Evolutionary conservation across 2,329 filamentous ascomycete genomes (phyloP), one percentile per base, ranked within the genome.

Genomic region (Alternaria triticina): DNA sequence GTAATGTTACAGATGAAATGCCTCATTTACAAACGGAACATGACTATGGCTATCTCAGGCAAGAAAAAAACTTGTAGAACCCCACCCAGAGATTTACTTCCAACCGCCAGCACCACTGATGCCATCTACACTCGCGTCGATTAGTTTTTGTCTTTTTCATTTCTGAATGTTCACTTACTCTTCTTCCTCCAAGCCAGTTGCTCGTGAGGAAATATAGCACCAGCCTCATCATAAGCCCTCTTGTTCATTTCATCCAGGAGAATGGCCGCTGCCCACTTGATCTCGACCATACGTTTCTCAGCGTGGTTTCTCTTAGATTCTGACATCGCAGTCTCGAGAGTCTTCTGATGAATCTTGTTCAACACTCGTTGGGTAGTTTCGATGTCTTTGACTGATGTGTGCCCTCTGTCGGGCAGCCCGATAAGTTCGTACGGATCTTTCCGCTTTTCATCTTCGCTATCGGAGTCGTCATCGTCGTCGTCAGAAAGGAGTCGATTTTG

Each of bases 171-270:
- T 15, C 23, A 59, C 60, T 46, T 55, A 50, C 52, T 56, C 40
- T 30, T 49, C 62, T 28, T 54, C 17, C 54, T 57, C 62, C 58
- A 61, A 12, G 22, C 54, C 6, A 49, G 11, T 27, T 49, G 46
- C 8, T 59, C 62, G 28, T 54, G 28, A 7, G 46, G 46, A 17
- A 36, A 22, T 13, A 61, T 47, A 27, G 52, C 40, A 10, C 52
- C 47, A 43, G 23, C 44, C 22, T 64, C 62, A 33, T 64, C 62
- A 30, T 30, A 64, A 46, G 62, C 62, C 25, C 30, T 28, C 15
- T 47, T 64, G n/a, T 54, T 33, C 40, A 54, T 51, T 4, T 33
- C 58, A 36, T 64, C 47, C 10, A 57, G 17, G 8, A 64, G 54
- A 12, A 61, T 55, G 5, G 45, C 33, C 15, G 43, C 50, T 15